Conservation (phyloP, 352 stramenopile genomes). For the Discostella stelligera region DNA sequence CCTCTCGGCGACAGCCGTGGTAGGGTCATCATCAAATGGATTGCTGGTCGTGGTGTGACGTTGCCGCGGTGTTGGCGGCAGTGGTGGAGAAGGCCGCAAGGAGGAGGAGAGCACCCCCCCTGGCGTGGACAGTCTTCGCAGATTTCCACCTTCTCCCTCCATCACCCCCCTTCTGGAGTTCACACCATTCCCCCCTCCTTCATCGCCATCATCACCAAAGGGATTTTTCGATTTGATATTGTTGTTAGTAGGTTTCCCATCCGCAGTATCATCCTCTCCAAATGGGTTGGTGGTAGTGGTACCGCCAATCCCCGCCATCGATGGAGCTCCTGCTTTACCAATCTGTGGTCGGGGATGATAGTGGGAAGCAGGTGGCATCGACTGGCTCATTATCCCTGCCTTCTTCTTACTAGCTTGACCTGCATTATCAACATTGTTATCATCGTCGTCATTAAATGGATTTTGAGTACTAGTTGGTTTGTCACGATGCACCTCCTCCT, state of each 20-base stretch:
- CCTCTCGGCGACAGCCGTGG: neutral
- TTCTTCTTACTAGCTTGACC: neutral
- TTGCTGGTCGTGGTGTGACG: neutral
- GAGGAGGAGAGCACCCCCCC: neutral
- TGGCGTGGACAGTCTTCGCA: neutral
- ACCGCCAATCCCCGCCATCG: neutral
- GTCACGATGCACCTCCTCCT: neutral
- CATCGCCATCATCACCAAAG: constrained; percentile 18
- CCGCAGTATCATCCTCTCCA: neutral
- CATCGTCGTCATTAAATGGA: constrained; percentile 20
- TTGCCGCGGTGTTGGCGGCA: neutral
- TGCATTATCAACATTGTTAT: neutral
- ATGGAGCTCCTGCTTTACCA: neutral
- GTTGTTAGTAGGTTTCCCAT: constrained; percentile 1
- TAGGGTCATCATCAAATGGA: neutral
- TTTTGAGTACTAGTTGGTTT: constrained; percentile 7
- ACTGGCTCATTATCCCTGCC: neutral
- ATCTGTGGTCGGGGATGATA: neutral
- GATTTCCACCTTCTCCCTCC: neutral
- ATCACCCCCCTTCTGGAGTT: neutral
- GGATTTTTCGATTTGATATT: constrained; percentile 15
- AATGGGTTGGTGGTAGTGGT: neutral
- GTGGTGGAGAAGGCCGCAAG: neutral
- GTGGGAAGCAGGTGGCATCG: neutral
- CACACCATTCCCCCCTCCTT: neutral